Base-by-base conservation (phyloP, 1,284 basidiomycete species). In the Cerrena zonata region DNA sequence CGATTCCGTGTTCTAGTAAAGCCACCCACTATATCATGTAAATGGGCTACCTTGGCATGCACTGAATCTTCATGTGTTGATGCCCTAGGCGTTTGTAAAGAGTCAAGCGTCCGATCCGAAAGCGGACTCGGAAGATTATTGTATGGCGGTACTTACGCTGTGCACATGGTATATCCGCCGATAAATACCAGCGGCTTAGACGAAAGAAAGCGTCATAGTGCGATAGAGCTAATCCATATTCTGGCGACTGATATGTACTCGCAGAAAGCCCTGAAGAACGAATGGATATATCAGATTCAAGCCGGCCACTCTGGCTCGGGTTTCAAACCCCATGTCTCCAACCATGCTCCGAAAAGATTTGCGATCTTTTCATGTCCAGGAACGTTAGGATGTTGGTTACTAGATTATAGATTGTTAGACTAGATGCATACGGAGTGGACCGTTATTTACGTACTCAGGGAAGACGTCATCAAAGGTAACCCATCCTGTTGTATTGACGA, bases 401-500 rank as follows among this genome's bases (percentile, higher is more conserved):
- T 76, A n/a, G 47, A 11, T 22, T n/a, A 5, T n/a, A 13, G 46
- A 5, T 21, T 53, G 26, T 37, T 7, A 48, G 15, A 45, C 19
- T 13, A 21, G 12, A 11, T 13, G n/a, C 19, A 24, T 36, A 18
- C 13, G 12, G 11, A 48, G 23, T 21, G 22, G 26, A 42, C 13
- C 11, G 22, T 30, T 5, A n/a, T 15, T 47, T 11, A 61, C 71
- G 51, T 57, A 74, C 74, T 71, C 73, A 1, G 76, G 72, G 61
- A 74, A 79, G 12, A 82, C 76, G 54, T 81, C 78, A 0, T 62
- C 72, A 50, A 59, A 78, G 0, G 68, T 68, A 13, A 80, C 73
- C 78, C 78, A 83, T 3, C 78, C 78, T 0, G 77, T 80, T 2
- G 79, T 78, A 56, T 82, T 70, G 22, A 81, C 78, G 0, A 81